A percentile compares a stretch with the other conserved stretches of the same genome.
These are phyloP conservation scores for Apiospora hydei DNA, from an alignment of 2,329 filamentous ascomycete species.

Conservation along the genomic window DNA sequence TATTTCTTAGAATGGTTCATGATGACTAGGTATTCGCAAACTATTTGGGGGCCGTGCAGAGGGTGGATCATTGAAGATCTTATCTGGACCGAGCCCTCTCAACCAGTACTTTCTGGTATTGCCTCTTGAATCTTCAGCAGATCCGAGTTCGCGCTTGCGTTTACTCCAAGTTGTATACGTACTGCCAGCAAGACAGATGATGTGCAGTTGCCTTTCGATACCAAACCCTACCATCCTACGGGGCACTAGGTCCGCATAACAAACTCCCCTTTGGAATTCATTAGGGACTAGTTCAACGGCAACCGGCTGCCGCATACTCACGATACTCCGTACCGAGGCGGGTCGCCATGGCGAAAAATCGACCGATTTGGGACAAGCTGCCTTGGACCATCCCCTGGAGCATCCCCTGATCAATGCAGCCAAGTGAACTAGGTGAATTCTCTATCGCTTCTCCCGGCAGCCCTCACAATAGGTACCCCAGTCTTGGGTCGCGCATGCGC, in stretches of 20 bases:
- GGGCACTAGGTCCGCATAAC: background rate
- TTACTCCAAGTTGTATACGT: background rate
- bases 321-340: background rate
- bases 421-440: background rate
- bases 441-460: slow-evolving; percentile 1
- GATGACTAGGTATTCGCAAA: background rate
- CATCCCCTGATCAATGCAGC: background rate
- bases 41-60: slow-evolving; percentile 5
- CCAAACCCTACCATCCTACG: background rate
- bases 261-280: background rate
- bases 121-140: background rate
- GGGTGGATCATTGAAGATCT: slow-evolving; percentile 3
- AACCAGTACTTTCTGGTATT: background rate
- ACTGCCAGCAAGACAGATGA: background rate
- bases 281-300: background rate
- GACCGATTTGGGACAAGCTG: background rate
- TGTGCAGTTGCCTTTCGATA: background rate
- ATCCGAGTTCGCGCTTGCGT: background rate
- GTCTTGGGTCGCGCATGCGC: background rate
- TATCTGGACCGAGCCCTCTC: background rate
- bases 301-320: background rate
- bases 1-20: background rate
- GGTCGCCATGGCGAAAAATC: slow-evolving; percentile 3
- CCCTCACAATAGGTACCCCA: background rate
- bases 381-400: background rate